Percentiles rank a stretch among this genome's conserved stretches.
Evolutionary conservation across 805 yeast genomes (phyloP).

Genomic region (Wickerhamomyces mucosus): DNA sequence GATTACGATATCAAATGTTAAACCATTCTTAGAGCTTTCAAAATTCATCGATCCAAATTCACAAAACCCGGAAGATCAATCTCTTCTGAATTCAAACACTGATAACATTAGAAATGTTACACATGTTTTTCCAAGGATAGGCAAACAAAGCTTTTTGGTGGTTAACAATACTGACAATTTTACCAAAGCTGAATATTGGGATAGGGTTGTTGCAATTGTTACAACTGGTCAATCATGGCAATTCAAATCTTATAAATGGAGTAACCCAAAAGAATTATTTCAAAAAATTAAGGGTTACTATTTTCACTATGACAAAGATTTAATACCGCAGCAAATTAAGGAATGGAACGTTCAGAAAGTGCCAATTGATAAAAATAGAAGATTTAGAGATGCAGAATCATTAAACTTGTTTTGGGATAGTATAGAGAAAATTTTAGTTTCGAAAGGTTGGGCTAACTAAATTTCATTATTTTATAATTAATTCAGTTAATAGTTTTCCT

Average conservation of each 20-base stretch:
- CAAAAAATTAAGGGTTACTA: conserved; percentile 79
- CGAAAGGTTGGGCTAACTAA: too few relatives aligned
- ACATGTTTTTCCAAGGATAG: conserved; percentile 48
- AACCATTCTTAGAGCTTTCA: conserved; percentile 67
- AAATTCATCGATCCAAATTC: conserved; percentile 44
- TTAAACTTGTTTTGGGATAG: conserved; percentile 79
- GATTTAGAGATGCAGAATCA: conserved; percentile 85
- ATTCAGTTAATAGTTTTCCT: too few relatives aligned
- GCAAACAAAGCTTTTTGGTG: conserved; percentile 59
- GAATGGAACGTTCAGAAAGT: conserved; percentile 87
- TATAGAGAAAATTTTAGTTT: conserved; percentile 62
- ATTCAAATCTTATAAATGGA: conserved; percentile 77
- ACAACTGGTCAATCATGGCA: conserved; percentile 99
- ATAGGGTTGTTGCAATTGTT: conserved; percentile 88
- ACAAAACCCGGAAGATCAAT: conserved; percentile 23
- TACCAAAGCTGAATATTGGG: conserved; percentile 96
- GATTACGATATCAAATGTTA: conserved; percentile 53
- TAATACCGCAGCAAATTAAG: conserved; percentile 61
- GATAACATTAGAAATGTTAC: conserved; percentile 36
- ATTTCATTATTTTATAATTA: too few relatives aligned
- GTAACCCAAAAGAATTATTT: conserved; percentile 70
- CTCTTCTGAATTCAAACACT: conserved; percentile 22
- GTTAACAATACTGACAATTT: conserved; percentile 84
- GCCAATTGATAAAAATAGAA: conserved; percentile 66
- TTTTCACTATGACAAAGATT: conserved; percentile 68